phyloP scores from a whole-genome alignment of 768 basidiomycete genomes.

The Exidia glandulosa region DNA sequence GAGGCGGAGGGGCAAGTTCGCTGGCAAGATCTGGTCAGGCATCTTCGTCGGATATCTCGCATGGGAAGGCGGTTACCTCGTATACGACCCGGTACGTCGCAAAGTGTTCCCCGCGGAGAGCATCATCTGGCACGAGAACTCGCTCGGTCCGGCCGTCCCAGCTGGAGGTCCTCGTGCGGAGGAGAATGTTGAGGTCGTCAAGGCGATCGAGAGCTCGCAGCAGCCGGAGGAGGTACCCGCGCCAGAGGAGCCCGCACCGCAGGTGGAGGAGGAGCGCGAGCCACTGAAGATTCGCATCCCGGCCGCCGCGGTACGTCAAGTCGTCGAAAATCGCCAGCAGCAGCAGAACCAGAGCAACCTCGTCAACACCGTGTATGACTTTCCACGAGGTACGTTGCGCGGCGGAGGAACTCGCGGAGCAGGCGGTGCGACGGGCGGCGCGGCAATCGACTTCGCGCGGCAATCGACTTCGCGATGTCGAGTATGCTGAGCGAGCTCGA shows the following conservation, averaged over 20 bases:
- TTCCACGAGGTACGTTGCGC: background rate
- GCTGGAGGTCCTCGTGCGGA: background rate
- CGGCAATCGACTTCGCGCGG: too few species aligned
- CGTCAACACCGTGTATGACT: background rate
- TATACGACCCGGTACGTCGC: background rate
- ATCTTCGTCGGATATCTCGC: background rate
- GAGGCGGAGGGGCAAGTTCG: background rate
- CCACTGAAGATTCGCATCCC: background rate
- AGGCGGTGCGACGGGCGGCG: background rate
- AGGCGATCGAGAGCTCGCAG: background rate
- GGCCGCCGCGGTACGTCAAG: background rate
- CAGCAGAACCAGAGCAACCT: background rate
- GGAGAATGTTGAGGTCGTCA: background rate
- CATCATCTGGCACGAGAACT: background rate
- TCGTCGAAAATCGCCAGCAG: background rate
- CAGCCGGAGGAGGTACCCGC: background rate
- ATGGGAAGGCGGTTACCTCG: background rate
- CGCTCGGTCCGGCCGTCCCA: background rate
- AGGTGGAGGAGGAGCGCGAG: background rate
- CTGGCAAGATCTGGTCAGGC: background rate
- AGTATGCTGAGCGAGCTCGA: background rate
- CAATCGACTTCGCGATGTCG: background rate
- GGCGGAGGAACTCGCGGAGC: background rate
- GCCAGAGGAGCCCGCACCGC: background rate
- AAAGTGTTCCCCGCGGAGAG: background rate